These are phyloP conservation scores for Wickerhamomyces queroliae DNA, from an alignment of 805 yeast species.

Conservation along the genomic window DNA sequence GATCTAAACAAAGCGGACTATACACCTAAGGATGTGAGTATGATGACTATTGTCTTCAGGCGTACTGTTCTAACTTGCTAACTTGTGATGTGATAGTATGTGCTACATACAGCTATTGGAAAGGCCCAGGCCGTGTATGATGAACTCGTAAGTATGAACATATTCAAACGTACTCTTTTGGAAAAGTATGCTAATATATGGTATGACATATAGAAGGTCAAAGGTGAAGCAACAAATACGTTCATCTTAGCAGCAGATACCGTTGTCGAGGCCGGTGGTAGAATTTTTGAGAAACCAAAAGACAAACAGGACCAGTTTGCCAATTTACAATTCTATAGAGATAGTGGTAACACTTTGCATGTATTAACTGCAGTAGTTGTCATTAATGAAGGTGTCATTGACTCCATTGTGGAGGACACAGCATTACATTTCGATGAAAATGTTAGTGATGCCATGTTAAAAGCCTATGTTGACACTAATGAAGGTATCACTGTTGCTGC, in stretches of 20 bases:
- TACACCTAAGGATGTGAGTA: slow-evolving; percentile 38
- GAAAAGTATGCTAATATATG: background rate
- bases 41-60: too few species aligned
- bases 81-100: slow-evolving; percentile 41
- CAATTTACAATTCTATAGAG: slow-evolving; percentile 42
- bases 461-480: slow-evolving; percentile 56
- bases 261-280: slow-evolving; percentile 50
- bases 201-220: slow-evolving; percentile 1
- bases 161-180: background rate
- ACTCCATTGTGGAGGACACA: slow-evolving; percentile 36
- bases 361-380: slow-evolving; percentile 53
- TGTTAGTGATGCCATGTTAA: slow-evolving; percentile 49
- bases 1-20: slow-evolving; percentile 50
- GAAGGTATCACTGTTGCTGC: slow-evolving; percentile 89
- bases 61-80: too few species aligned
- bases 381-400: slow-evolving; percentile 21
- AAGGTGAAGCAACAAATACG: slow-evolving; percentile 23
- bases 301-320: slow-evolving; percentile 42
- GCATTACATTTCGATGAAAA: slow-evolving; percentile 33
- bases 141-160: slow-evolving; percentile 22
- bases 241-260: slow-evolving; percentile 75
- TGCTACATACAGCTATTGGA: slow-evolving; percentile 56
- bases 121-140: slow-evolving; percentile 63
- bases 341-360: slow-evolving; percentile 35
- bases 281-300: slow-evolving; percentile 79